Evolutionary conservation across 768 basidiomycete genomes (phyloP).

Genomic region (Cytidiella melzeri): DNA sequence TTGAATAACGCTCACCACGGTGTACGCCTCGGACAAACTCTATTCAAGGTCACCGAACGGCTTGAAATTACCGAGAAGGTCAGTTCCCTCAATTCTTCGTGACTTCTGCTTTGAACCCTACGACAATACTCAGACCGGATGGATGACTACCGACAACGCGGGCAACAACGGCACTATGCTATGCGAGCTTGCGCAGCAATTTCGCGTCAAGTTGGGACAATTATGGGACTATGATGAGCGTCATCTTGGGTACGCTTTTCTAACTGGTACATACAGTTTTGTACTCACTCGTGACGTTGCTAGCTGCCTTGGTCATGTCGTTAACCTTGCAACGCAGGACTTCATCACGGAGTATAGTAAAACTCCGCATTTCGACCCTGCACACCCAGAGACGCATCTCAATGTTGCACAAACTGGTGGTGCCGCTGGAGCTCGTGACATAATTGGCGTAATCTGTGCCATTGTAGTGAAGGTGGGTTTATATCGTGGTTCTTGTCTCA

Average conservation of each 20-base stretch:
- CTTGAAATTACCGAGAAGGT: constrained; percentile 29
- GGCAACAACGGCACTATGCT: constrained; percentile 33
- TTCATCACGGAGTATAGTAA: constrained; percentile 23
- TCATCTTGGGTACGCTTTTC: constrained; percentile 11
- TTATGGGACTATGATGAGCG: too few relatives aligned
- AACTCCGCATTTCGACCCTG: constrained; percentile 21
- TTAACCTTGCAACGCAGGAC: constrained; percentile 29
- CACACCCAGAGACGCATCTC: constrained; percentile 14
- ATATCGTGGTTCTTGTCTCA: background rate
- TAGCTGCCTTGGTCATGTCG: constrained; percentile 30
- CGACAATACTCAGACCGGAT: constrained; percentile 22
- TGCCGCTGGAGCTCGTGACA: constrained; percentile 13
- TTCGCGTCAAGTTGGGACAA: constrained; percentile 3
- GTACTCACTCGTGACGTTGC: background rate
- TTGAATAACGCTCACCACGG: constrained; percentile 36
- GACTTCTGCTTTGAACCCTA: background rate
- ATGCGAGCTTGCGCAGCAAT: constrained; percentile 16
- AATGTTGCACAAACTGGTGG: background rate
- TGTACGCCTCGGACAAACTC: constrained; percentile 27
- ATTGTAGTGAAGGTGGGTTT: constrained; percentile 21
- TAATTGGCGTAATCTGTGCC: constrained; percentile 22
- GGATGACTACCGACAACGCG: constrained; percentile 34
- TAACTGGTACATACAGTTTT: background rate
- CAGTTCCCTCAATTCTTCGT: background rate
- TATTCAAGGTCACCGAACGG: constrained; percentile 29